Base-by-base conservation (phyloP, 768 basidiomycete species). In the Pleurotus eryngii region DNA sequence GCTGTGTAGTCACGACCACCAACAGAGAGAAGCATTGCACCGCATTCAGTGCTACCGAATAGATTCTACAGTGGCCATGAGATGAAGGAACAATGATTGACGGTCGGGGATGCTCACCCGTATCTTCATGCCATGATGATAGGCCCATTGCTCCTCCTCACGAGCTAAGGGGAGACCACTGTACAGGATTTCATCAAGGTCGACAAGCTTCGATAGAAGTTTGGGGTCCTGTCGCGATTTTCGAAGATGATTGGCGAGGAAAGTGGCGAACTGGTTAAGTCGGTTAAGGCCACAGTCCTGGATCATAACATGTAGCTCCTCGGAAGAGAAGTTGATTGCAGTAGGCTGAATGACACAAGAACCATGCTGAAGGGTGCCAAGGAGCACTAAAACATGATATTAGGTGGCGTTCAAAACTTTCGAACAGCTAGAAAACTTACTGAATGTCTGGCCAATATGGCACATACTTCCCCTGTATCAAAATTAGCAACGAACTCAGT, bases 31-130 rank as follows among this genome's bases (percentile, higher is more conserved):
- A 92, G 73, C 78, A 87, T 87, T 1, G 81, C 85, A 42, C 88
- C 89, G 59, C 87, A 81, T 75, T 92, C 90, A 1, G 90, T 92
- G 68, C 83, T 89, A 15, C 90, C 90, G 66, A 91, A 92, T 15
- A 89, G 75, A 67, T 90, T 92, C 85, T 89, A 65, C 39, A 58
- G 49, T 59, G 37, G 26, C 27, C 5, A 18, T 72, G 60, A 74
- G 58, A 59, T 48, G 61, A 58, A 63, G 47, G 39, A 49, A 30
- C 63, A 57, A 54, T 50, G 30, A 53, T 55, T 59, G 58, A 58
- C 53, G 62, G 62, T 65, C 59, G 49, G 55, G 26, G n/a, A 24
- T 40, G 70, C 81, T 65, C 69, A 88, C 87, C 67, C 74, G 81
- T 55, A 92, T 70, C 62, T 76, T 82, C 61, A 92, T 76, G 18